Conservation (phyloP, 1,284 basidiomycete species). For the Pseudozyma tsukubaensis region DNA sequence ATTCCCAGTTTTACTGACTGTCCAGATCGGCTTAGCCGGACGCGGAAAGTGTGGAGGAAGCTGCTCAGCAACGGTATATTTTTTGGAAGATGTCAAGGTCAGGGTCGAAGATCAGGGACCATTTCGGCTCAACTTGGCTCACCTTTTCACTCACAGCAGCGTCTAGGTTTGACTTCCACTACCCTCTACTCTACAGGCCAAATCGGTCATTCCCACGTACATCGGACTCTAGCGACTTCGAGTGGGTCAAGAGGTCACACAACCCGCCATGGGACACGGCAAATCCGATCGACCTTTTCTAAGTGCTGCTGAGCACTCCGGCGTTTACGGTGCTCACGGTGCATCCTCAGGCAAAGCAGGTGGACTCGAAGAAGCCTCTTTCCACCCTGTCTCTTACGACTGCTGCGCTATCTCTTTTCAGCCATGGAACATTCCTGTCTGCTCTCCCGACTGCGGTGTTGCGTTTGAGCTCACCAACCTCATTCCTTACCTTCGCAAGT, state of each 20-base stretch:
- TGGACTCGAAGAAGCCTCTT: slow-evolving; percentile 71
- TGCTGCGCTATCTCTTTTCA: slow-evolving; percentile 93
- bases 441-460: slow-evolving; percentile 76
- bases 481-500: slow-evolving; percentile 84
- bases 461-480: slow-evolving; percentile 75
- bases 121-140: too few species aligned
- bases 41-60: background rate
- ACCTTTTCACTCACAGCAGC: too few species aligned
- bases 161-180: background rate
- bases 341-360: slow-evolving; percentile 49
- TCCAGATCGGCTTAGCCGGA: background rate
- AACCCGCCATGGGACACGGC: slow-evolving; percentile 58
- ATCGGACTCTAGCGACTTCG: too few species aligned
- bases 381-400: slow-evolving; percentile 80
- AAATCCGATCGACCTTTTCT: slow-evolving; percentile 63
- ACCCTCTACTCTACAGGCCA: background rate
- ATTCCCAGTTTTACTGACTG: too few species aligned
- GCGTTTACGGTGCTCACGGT: slow-evolving; percentile 56
- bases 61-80: background rate
- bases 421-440: slow-evolving; percentile 88
- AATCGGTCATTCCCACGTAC: too few species aligned
- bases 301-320: slow-evolving; percentile 60
- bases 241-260: background rate
- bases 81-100: too few species aligned
- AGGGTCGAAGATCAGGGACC: too few species aligned